phyloP scores from a whole-genome alignment of 2,329 filamentous ascomycete species.

The Neofusicoccum laricinum region DNA sequence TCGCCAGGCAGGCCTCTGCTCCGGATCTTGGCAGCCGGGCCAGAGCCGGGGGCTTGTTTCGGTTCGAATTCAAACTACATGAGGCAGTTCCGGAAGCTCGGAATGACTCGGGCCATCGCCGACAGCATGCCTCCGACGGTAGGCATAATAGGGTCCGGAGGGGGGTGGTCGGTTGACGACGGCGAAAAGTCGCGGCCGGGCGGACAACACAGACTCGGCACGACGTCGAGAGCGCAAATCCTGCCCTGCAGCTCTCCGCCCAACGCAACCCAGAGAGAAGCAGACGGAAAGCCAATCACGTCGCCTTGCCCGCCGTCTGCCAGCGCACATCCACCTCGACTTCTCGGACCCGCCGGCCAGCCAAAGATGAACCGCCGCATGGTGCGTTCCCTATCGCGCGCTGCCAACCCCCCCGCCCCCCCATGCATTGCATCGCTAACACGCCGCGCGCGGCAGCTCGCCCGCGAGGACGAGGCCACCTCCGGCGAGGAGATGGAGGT shows the following conservation, averaged over 20 bases:
- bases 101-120: neutral
- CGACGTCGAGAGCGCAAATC: slow-evolving; percentile 3
- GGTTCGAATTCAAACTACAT: no score
- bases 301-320: neutral
- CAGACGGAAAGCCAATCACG: neutral
- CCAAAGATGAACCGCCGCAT: slow-evolving; percentile 16
- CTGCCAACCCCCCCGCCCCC: neutral
- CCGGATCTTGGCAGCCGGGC: no score
- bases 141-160: neutral
- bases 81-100: neutral
- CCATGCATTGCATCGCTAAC: slow-evolving; percentile 3
- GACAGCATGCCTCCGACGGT: neutral
- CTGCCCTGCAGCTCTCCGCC: neutral
- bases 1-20: no score
- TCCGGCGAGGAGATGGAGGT: slow-evolving; percentile 84
- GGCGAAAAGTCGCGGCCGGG: slow-evolving; percentile 6
- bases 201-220: neutral
- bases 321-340: neutral
- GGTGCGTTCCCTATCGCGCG: neutral
- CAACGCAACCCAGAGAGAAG: neutral
- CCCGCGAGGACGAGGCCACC: slow-evolving; percentile 83
- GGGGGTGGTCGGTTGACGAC: neutral
- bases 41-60: no score
- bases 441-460: slow-evolving; percentile 60
- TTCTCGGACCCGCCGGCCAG: neutral